phyloP scores from a whole-genome alignment of 352 stramenopile species.

The Phytophthora uliginosa region DNA sequence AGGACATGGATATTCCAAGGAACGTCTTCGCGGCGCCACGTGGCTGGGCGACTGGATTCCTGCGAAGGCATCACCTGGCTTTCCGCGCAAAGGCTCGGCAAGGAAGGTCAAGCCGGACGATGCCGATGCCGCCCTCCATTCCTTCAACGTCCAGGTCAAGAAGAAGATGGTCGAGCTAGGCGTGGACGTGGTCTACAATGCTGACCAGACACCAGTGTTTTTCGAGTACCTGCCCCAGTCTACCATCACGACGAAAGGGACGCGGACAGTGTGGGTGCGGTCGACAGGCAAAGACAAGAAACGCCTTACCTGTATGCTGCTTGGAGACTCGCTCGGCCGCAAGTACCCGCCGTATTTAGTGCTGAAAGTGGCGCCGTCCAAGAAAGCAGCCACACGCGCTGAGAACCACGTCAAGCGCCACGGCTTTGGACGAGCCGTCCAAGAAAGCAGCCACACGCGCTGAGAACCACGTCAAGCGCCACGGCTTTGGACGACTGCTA shows the following conservation, averaged over 20 bases:
- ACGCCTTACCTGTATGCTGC: slow-evolving; percentile 21
- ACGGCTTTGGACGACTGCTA: background rate
- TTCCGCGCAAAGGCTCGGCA: background rate
- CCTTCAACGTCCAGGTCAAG: background rate
- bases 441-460: background rate
- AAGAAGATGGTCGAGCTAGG: background rate
- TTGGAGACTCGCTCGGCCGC: slow-evolving; percentile 2
- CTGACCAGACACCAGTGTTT: slow-evolving; percentile 27
- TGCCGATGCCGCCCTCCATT: background rate
- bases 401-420: background rate
- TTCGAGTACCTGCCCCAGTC: slow-evolving; percentile 23
- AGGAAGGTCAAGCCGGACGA: background rate
- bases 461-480: background rate
- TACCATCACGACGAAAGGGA: slow-evolving; percentile 8
- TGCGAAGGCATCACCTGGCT: too few species aligned
- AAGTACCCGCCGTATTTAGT: background rate
- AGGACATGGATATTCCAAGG: too few species aligned
- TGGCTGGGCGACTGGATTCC: too few species aligned
- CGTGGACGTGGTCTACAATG: slow-evolving; percentile 20
- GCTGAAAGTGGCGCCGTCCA: background rate
- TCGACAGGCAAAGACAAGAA: slow-evolving; percentile 16
- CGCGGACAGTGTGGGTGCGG: slow-evolving; percentile 8
- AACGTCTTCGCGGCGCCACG: too few species aligned
- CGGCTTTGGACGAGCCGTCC: background rate
- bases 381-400: background rate